phyloP scores from a whole-genome alignment of 1,284 basidiomycete genomes.

The Phaffia rhodozyma region DNA sequence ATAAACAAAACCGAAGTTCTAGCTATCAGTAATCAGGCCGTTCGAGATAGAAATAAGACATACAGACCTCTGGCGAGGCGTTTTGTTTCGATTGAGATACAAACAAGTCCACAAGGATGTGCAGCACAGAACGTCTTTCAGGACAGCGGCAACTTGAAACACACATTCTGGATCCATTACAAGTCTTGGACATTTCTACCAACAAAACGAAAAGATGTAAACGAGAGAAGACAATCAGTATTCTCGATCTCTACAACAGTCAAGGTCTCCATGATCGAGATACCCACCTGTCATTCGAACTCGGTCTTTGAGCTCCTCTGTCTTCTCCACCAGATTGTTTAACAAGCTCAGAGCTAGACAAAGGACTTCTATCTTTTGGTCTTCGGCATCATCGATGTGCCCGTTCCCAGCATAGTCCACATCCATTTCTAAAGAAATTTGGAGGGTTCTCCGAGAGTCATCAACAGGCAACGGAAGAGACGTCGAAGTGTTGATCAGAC shows the following conservation, averaged over 20 bases:
- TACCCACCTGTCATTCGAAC: constrained; percentile 3
- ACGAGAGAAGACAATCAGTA: background rate
- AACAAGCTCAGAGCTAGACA: constrained; percentile 9
- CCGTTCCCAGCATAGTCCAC: too few relatives aligned
- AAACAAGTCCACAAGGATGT: constrained; percentile 5
- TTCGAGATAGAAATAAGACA: background rate
- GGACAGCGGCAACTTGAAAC: constrained; percentile 4
- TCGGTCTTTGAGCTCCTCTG: background rate
- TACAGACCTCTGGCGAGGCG: background rate
- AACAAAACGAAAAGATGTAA: background rate
- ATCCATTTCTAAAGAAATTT: too few relatives aligned
- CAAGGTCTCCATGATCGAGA: background rate
- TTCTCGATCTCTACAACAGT: background rate
- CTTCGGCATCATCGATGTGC: too few relatives aligned
- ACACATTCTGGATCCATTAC: background rate
- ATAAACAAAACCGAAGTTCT: background rate
- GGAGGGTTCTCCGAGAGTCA: background rate
- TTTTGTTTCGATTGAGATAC: background rate
- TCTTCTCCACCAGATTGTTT: constrained; percentile 11
- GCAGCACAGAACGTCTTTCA: background rate
- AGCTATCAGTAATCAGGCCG: background rate
- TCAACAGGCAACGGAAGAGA: background rate
- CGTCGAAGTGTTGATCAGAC: constrained; percentile 9
- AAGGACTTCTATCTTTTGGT: constrained; percentile 1
- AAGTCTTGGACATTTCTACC: background rate